Evolutionary conservation across 805 yeast species (phyloP).

Genomic region (Yarrowia sp.): DNA sequence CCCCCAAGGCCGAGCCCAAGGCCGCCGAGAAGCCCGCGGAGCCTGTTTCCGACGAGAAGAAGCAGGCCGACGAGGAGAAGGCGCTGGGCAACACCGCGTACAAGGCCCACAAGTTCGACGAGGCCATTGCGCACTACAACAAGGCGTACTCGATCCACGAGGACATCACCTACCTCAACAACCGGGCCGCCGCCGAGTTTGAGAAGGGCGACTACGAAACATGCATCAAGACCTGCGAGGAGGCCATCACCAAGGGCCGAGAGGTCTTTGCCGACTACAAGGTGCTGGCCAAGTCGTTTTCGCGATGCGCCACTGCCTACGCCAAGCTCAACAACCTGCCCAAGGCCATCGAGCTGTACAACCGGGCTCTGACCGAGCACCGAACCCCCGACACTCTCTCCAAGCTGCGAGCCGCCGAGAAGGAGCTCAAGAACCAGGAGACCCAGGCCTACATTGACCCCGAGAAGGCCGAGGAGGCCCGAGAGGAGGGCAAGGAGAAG

Average conservation of each 20-base stretch:
- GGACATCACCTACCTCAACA: slow-evolving; percentile 93
- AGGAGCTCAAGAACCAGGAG: slow-evolving; percentile 79
- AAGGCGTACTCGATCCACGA: slow-evolving; percentile 81
- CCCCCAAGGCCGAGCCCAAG: slow-evolving; percentile 47
- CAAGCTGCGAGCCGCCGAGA: slow-evolving; percentile 87
- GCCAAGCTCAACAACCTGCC: slow-evolving; percentile 74
- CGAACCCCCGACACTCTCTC: slow-evolving; percentile 92
- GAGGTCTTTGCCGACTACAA: slow-evolving; percentile 91
- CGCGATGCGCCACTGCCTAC: slow-evolving; percentile 86
- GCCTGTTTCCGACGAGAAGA: slow-evolving; percentile 47
- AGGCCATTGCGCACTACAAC: slow-evolving; percentile 85
- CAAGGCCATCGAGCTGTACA: slow-evolving; percentile 78
- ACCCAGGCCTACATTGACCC: slow-evolving; percentile 83
- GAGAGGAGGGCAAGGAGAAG: slow-evolving; percentile 86
- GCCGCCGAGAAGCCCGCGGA: slow-evolving; percentile 52
- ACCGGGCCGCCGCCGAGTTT: slow-evolving; percentile 96
- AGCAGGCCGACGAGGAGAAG: slow-evolving; percentile 61
- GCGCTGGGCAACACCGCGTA: slow-evolving; percentile 86
- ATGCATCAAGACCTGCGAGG: slow-evolving; percentile 79
- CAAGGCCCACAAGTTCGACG: slow-evolving; percentile 87
- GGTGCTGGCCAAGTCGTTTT: slow-evolving; percentile 88
- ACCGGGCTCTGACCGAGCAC: slow-evolving; percentile 94
- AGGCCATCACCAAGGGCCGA: slow-evolving; percentile 89
- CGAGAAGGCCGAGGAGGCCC: slow-evolving; percentile 92
- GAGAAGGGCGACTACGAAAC: slow-evolving; percentile 92